phyloP scores from a whole-genome alignment of 2,329 filamentous ascomycete species.

The Xylariaceae sp. region DNA sequence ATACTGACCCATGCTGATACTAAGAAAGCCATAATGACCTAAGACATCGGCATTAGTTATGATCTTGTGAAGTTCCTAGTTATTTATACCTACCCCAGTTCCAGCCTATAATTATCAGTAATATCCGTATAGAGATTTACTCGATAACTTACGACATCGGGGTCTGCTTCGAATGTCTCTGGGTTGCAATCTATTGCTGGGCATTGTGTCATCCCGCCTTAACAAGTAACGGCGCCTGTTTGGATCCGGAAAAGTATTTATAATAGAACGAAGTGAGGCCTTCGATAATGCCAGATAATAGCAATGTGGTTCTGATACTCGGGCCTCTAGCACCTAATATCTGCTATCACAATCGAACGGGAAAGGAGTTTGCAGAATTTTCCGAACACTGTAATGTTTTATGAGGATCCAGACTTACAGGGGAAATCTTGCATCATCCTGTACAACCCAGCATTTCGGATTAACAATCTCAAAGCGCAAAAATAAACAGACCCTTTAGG shows the following conservation, averaged over 20 bases:
- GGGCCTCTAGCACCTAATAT: too few relatives aligned
- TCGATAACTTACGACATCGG: constrained; percentile 9
- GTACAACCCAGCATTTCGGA: too few relatives aligned
- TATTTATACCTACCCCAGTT: constrained; percentile 5
- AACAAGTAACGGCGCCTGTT: neutral
- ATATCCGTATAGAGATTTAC: neutral
- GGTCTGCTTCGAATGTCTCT: constrained; percentile 3
- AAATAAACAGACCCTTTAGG: too few relatives aligned
- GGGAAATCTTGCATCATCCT: too few relatives aligned
- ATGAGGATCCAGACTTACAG: too few relatives aligned
- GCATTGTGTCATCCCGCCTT: constrained; percentile 1
- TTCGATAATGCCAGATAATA: too few relatives aligned
- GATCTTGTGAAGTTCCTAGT: neutral
- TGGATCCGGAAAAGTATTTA: neutral
- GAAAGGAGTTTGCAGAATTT: too few relatives aligned
- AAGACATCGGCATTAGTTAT: neutral
- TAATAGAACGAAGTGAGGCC: too few relatives aligned
- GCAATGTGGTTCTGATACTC: too few relatives aligned
- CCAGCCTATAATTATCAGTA: constrained; percentile 2
- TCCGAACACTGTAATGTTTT: too few relatives aligned
- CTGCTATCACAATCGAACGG: too few relatives aligned
- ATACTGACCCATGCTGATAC: constrained; percentile 10
- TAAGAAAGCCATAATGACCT: constrained; percentile 10
- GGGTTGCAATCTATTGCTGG: neutral
- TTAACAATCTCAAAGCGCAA: too few relatives aligned